phyloP scores from a whole-genome alignment of 345 rosid species.

The Eucalyptus sp. region DNA sequence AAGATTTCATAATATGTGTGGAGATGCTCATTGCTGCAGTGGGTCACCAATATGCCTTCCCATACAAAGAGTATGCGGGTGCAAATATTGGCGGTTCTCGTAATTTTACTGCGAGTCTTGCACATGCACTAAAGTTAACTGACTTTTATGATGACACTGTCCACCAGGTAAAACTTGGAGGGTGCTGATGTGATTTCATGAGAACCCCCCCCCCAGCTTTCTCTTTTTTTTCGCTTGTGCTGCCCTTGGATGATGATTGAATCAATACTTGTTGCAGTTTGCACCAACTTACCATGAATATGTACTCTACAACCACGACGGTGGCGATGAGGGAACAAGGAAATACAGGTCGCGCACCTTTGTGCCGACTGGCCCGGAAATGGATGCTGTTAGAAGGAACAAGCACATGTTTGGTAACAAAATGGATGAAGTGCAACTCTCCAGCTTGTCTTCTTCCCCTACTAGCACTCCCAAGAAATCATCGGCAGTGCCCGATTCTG shows the following conservation, averaged over 20 bases:
- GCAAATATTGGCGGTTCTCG: constrained; percentile 78
- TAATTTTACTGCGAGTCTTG: constrained; percentile 71
- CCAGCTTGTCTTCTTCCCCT: constrained; percentile 52
- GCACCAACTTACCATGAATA: constrained; percentile 98
- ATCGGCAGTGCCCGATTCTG: constrained; percentile 7
- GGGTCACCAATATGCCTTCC: constrained; percentile 91
- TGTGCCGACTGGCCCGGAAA: constrained; percentile 97
- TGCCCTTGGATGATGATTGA: neutral
- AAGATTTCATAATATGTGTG: constrained; percentile 82
- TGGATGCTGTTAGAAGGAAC: constrained; percentile 93
- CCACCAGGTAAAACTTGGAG: constrained; percentile 60
- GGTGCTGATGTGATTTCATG: neutral
- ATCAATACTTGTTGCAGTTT: constrained; percentile 40
- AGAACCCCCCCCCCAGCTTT: too few species aligned
- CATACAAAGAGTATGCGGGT: constrained; percentile 97
- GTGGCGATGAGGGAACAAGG: constrained; percentile 82
- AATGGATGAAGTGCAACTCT: constrained; percentile 62
- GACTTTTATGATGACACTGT: constrained; percentile 98
- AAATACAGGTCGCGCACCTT: constrained; percentile 89
- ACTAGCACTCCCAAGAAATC: constrained; percentile 41
- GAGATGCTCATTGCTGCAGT: constrained; percentile 97
- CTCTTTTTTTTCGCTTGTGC: neutral
- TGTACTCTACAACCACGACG: constrained; percentile 82
- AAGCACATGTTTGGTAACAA: constrained; percentile 57
- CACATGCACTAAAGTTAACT: constrained; percentile 83